Conservation (phyloP, 2,329 filamentous ascomycete species). For the Hypoxylon sp. region DNA sequence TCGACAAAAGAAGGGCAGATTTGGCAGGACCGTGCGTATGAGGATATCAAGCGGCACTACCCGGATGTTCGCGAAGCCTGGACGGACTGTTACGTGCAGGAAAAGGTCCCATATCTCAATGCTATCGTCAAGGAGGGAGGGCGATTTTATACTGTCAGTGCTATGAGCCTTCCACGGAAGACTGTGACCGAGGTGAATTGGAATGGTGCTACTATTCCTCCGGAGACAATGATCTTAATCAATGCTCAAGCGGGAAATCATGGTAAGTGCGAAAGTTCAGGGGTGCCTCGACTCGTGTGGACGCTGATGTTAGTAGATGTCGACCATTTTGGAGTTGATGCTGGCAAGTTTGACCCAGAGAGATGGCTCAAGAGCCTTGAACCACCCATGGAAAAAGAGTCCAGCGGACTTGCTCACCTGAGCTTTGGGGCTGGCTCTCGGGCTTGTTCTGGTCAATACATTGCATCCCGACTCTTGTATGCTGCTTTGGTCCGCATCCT, state of each 20-base stretch:
- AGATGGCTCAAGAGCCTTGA: slow-evolving; percentile 61
- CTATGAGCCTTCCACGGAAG: slow-evolving; percentile 67
- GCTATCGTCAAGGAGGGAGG: slow-evolving; percentile 67
- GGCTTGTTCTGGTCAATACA: slow-evolving; percentile 66
- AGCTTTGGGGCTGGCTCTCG: slow-evolving; percentile 67
- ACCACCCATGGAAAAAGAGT: slow-evolving; percentile 54
- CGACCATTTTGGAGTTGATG: slow-evolving; percentile 64
- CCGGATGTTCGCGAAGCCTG: slow-evolving; percentile 63
- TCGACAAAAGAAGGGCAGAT: slow-evolving; percentile 63
- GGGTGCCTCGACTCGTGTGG: neutral
- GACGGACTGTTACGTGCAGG: slow-evolving; percentile 60
- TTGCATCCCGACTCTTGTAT: slow-evolving; percentile 66
- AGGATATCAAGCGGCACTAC: slow-evolving; percentile 65
- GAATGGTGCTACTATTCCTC: slow-evolving; percentile 66
- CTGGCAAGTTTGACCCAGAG: slow-evolving; percentile 63
- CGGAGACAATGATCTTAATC: slow-evolving; percentile 68
- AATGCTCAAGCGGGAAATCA: slow-evolving; percentile 70
- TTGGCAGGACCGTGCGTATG: slow-evolving; percentile 67
- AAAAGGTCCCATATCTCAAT: slow-evolving; percentile 64
- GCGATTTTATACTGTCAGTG: slow-evolving; percentile 67
- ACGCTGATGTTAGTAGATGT: slow-evolving; percentile 55
- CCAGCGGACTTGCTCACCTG: slow-evolving; percentile 58
- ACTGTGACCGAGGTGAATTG: slow-evolving; percentile 65
- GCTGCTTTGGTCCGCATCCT: slow-evolving; percentile 64
- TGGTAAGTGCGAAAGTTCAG: slow-evolving; percentile 52